Conservation (phyloP, 2,329 filamentous ascomycete genomes). For the Colletotrichum spinosum region DNA sequence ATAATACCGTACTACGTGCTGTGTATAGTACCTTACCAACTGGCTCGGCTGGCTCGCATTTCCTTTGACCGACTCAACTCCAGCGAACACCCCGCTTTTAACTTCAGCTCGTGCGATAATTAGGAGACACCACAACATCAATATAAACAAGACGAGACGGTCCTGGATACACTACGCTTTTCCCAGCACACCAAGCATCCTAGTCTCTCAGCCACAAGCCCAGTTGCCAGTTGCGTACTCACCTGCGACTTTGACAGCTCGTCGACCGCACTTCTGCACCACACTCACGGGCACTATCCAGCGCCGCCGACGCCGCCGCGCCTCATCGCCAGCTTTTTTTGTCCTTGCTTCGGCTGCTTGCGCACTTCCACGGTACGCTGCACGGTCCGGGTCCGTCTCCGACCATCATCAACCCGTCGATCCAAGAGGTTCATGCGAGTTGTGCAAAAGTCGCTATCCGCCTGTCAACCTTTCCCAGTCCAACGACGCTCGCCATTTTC, state of each 20-base stretch:
- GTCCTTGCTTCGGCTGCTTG: constrained; percentile 22
- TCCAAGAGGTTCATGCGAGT: constrained; percentile 28
- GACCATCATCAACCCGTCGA: constrained; percentile 22
- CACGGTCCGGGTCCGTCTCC: constrained; percentile 13
- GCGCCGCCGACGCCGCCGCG: constrained; percentile 16
- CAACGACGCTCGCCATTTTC: constrained; percentile 22
- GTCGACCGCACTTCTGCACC: constrained; percentile 9
- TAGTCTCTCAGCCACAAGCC: constrained; percentile 33
- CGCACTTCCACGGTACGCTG: constrained; percentile 14
- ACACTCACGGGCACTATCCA: constrained; percentile 1
- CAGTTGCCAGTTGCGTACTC: constrained; percentile 16
- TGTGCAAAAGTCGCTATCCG: constrained; percentile 16
- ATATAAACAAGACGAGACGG: constrained; percentile 14
- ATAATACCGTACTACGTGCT: background rate
- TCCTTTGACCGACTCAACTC: constrained; percentile 3
- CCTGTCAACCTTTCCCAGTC: constrained; percentile 22
- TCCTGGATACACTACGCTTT: constrained; percentile 3
- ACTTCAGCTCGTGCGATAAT: background rate
- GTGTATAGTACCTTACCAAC: background rate
- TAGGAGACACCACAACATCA: constrained; percentile 8
- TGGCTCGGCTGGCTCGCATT: constrained; percentile 11
- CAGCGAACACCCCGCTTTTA: constrained; percentile 16
- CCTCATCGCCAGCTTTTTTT: constrained; percentile 10
- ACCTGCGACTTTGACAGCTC: constrained; percentile 35
- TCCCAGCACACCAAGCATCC: background rate